Evolutionary conservation across 352 stramenopile species (phyloP), one percentile per base, ranked within the genome.

Genomic region (Pythium coloratum): DNA sequence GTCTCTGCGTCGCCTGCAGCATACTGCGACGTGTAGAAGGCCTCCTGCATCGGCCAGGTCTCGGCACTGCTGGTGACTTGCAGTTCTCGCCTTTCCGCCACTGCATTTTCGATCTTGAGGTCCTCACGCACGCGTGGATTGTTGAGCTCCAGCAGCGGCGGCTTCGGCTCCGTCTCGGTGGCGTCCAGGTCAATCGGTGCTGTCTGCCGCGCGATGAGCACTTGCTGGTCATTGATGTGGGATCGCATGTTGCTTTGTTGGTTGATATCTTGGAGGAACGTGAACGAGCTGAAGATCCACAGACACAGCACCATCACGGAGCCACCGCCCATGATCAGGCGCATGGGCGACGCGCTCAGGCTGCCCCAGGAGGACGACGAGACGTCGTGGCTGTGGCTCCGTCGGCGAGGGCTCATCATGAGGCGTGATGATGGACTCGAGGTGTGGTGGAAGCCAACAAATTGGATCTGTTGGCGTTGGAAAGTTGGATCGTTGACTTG

Each of bases 11-110:
- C 57, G 4, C 44, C 44, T 28, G 16, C n/a, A 12, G 34, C 10
- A 32, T 76, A 77, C 1, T 53, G 36, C 0, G 75, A 79, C 4
- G 62, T 78, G 70, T 89, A 89, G 62, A 89, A 89, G 10, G 75
- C 54, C 4, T 78, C 32, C 30, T 56, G 50, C 81, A 88, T 88
- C 16, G 77, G 73, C 42, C 67, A 73, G 5, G 18, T 33, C 42
- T 73, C 67, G 16, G 12, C 44, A 18, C 18, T 51, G 5, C 16
- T 51, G 14, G 9, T 28, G 44, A 51, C 44, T 18, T 51, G 18
- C 44, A 51, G 44, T 18, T 28, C 44, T 20, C 44, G 44, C n/a
- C 14, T 16, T 10, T 51, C 44, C 6, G n/a, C 16, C 2, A 18
- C 18, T 28, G 9, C 16, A 8, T 51, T 51, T 18, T 24, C 44